Conservation (phyloP, 2,329 filamentous ascomycete species). For the Colletotrichum gloeosporioides region DNA sequence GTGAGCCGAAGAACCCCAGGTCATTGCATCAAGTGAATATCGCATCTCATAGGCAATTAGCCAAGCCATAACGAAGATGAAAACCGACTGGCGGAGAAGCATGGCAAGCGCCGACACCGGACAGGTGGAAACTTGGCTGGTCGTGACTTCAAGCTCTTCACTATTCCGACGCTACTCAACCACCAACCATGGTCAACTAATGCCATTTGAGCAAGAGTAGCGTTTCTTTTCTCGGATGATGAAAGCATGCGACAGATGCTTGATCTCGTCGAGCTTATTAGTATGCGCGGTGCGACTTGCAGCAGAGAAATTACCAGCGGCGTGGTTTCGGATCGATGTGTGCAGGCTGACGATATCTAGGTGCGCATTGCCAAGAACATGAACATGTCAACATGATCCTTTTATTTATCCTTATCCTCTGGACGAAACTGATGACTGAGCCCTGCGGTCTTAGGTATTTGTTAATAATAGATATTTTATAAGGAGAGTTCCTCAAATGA, state of each 20-base stretch:
- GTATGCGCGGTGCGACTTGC: not conserved
- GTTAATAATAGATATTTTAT: accelerated
- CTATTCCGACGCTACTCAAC: not conserved
- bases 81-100: not conserved
- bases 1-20: not conserved
- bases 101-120: not conserved
- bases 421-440: not conserved
- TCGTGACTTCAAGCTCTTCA: not conserved
- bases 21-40: not conserved
- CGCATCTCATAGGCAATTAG: not conserved
- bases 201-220: not conserved
- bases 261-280: not conserved
- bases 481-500: not conserved
- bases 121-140: not conserved
- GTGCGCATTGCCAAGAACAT: not conserved
- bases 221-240: not conserved
- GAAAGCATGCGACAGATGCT: not conserved
- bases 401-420: not conserved
- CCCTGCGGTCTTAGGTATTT: not conserved
- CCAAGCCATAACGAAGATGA: not conserved
- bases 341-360: not conserved
- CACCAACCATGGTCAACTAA: not conserved
- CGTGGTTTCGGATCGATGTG: not conserved
- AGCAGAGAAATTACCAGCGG: not conserved
- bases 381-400: not conserved